Conservation (phyloP, 129 eudicot species). For the Tagetes patula region DNA sequence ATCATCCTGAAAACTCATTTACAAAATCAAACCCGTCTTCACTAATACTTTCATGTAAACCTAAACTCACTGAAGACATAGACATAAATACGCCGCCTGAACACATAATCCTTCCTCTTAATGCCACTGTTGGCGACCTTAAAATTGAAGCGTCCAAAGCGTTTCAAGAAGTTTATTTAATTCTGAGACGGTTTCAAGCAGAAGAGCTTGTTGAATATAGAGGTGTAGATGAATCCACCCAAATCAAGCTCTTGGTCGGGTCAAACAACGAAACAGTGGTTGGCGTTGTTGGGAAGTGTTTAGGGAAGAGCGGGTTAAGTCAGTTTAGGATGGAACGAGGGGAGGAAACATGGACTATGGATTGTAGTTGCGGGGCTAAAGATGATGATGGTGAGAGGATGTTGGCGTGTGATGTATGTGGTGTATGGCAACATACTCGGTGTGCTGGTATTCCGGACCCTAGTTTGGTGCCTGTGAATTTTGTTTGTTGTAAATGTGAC, state of each 20-base stretch:
- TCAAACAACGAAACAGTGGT: constrained; percentile 45
- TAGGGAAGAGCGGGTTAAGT: constrained; percentile 46
- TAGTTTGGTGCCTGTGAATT: constrained; percentile 55
- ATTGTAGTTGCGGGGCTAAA: constrained; percentile 83
- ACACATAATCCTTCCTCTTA: constrained; percentile 45
- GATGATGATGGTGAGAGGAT: constrained; percentile 97
- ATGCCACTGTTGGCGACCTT: constrained; percentile 68
- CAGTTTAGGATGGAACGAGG: constrained; percentile 78
- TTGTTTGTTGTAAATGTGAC: constrained; percentile 51
- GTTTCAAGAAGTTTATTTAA: constrained; percentile 78
- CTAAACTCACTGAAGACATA: constrained; percentile 45
- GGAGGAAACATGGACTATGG: constrained; percentile 77
- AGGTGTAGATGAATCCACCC: constrained; percentile 82
- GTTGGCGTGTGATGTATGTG: constrained; percentile 86
- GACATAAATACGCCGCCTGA: constrained; percentile 62
- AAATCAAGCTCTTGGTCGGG: constrained; percentile 63
- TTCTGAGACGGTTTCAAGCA: constrained; percentile 67
- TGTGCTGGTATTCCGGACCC: constrained; percentile 68
- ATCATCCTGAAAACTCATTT: constrained; percentile 45
- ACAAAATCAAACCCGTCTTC: constrained; percentile 35
- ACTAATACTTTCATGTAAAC: constrained; percentile 55
- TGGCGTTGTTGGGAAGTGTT: constrained; percentile 48
- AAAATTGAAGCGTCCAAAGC: constrained; percentile 67
- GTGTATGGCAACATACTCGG: constrained; percentile 90
- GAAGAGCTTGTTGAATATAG: constrained; percentile 86